Percentiles rank a stretch among this genome's conserved stretches.
phyloP scores from a whole-genome alignment of 2,329 filamentous ascomycete genomes.

The Talaromyces marneffei region DNA sequence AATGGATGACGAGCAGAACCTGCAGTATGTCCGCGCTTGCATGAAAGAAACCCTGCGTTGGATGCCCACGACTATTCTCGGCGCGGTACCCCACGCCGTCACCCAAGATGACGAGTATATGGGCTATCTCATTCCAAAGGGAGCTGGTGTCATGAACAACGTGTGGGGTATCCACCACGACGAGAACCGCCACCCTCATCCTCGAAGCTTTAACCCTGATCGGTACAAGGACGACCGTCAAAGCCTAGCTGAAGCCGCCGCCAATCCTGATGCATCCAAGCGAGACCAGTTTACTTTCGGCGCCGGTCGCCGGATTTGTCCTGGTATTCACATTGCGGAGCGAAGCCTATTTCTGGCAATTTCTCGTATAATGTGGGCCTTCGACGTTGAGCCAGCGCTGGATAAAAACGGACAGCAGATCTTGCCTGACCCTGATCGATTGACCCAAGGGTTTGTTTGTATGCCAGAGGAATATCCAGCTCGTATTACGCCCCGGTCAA shows the following conservation, averaged over 20 bases:
- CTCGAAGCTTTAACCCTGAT: constrained; percentile 25
- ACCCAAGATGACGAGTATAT: constrained; percentile 19
- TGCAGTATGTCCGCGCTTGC: constrained; percentile 26
- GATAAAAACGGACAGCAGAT: constrained; percentile 15
- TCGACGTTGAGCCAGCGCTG: constrained; percentile 20
- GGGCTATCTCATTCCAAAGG: constrained; percentile 19
- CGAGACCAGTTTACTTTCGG: constrained; percentile 27
- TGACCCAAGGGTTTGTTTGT: constrained; percentile 15
- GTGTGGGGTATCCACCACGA: constrained; percentile 26
- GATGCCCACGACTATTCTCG: constrained; percentile 31
- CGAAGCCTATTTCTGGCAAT: constrained; percentile 24
- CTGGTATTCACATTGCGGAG: constrained; percentile 27
- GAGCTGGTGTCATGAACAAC: constrained; percentile 18
- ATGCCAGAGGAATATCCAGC: neutral
- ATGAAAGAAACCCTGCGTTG: constrained; percentile 29
- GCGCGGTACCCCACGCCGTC: constrained; percentile 17
- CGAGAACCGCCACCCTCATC: constrained; percentile 20
- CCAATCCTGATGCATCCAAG: constrained; percentile 8
- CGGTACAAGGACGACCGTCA: constrained; percentile 17
- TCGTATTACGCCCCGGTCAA: neutral
- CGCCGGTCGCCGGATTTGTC: constrained; percentile 25
- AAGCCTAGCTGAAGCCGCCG: neutral
- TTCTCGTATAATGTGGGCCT: constrained; percentile 25
- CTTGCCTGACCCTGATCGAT: constrained; percentile 2
- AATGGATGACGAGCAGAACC: constrained; percentile 21